Base-by-base conservation (phyloP, 768 basidiomycete species). In the Hygrocybe punicea region DNA sequence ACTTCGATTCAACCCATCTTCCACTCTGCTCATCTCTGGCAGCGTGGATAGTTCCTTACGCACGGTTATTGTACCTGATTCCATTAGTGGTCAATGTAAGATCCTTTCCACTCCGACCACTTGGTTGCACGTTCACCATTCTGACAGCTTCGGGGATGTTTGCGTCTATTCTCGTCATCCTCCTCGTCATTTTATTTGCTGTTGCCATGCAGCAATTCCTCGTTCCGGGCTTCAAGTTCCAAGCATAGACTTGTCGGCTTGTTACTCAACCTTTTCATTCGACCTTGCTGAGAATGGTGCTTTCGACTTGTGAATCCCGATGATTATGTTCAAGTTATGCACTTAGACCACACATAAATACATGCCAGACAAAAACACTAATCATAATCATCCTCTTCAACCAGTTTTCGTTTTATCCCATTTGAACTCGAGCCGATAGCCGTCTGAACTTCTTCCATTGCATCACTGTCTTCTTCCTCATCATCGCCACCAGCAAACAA, bases 11-110 rank as follows among this genome's bases (percentile, higher is more conserved):
- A 96, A 89, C 67, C 87, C 93, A 1, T 78, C 84, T 6, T 85
- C 87, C 11, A 83, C 78, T n/a, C 62, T 95, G 11, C 79, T 99
- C 3, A 82, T 95, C 17, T 92, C 92, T 5, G 95, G 90, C 16
- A 93, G 93, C 63, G 89, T 91, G 7, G 96, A 98, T 73, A 93
- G 91, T 69, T 84, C 88, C 2, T 75, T 98, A 17, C 83, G 95
- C 25, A 76, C 93, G 42, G 81, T 95, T 29, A 78, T 76, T n/a
- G 82, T 94, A 4, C 92, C 93, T 8, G 75, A 76, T 42, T 73
- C 72, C 11, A 67, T 81, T 24, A 78, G 73, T 35, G 76, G 78
- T 29, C 76, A 77, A 61, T 77, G 87, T 89, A 63, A 61, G 86
- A 78, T 13, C 37, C 19, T 49, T 23, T 55, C 8, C 57, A 29